Evolutionary conservation across 768 basidiomycete species (phyloP).

Genomic region (Boletus pseudopeckii): DNA sequence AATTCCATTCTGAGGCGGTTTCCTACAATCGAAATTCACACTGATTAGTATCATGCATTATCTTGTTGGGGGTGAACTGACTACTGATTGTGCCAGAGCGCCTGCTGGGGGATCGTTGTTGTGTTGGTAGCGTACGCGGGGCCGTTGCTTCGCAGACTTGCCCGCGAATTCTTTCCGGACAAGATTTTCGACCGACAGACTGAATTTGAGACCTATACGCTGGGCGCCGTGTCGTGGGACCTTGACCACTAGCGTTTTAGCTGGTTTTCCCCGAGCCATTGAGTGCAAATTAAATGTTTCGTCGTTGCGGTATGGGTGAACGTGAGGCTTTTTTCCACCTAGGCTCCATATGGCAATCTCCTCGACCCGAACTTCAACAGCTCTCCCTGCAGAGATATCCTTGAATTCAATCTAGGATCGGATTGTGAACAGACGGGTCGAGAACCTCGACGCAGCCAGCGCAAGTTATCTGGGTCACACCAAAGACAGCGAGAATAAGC

Average conservation of each 20-base stretch:
- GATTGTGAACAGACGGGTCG: neutral
- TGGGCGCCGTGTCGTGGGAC: conserved; percentile 78
- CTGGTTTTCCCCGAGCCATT: conserved; percentile 44
- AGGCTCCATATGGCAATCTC: conserved; percentile 14
- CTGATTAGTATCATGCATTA: neutral
- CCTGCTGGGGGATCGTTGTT: conserved; percentile 46
- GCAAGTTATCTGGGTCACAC: neutral
- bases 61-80: conserved; percentile 34
- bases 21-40: conserved; percentile 38
- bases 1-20: conserved; percentile 85
- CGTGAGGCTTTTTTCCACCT: neutral
- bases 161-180: conserved; percentile 47
- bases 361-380: no score
- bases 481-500: neutral
- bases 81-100: conserved; percentile 59
- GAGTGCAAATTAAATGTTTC: neutral
- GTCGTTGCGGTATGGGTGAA: neutral
- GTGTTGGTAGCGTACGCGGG: conserved; percentile 47
- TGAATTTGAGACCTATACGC: conserved; percentile 61
- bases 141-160: conserved; percentile 43
- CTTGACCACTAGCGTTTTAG: conserved; percentile 54
- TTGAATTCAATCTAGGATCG: neutral
- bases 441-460: neutral
- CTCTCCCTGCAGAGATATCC: neutral
- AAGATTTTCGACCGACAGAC: conserved; percentile 52